phyloP scores from a whole-genome alignment of 2,329 filamentous ascomycete species.

The Elsinoe necatrix region DNA sequence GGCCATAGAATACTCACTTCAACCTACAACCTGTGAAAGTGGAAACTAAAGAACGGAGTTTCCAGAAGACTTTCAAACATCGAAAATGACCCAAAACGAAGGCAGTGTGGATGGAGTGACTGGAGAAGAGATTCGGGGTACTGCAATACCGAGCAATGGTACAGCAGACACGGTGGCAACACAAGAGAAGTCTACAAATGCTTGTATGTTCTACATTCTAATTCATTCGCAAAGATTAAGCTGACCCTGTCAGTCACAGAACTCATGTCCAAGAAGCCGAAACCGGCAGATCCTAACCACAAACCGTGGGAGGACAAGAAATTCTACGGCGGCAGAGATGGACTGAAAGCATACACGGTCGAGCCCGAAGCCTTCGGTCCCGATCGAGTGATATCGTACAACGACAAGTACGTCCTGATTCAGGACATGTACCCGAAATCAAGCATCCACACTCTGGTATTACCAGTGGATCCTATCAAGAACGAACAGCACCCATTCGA shows the following conservation, averaged over 20 bases:
- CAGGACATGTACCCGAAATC: slow-evolving; percentile 81
- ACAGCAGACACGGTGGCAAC: not conserved
- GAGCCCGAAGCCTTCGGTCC: slow-evolving; percentile 53
- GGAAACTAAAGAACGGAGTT: not conserved
- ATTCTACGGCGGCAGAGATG: slow-evolving; percentile 47
- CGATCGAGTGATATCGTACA: slow-evolving; percentile 55
- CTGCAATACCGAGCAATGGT: slow-evolving; percentile 12
- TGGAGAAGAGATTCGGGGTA: slow-evolving; percentile 19
- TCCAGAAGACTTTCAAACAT: too few species aligned
- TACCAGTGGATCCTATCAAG: slow-evolving; percentile 60
- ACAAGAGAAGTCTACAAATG: slow-evolving; percentile 14
- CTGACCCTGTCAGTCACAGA: slow-evolving; percentile 34
- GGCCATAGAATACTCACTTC: too few species aligned
- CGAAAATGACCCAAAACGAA: not conserved
- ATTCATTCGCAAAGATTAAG: not conserved
- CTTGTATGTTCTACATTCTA: slow-evolving; percentile 11
- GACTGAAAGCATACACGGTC: slow-evolving; percentile 57
- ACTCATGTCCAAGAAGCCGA: slow-evolving; percentile 38
- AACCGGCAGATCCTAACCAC: slow-evolving; percentile 22
- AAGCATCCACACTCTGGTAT: slow-evolving; percentile 75
- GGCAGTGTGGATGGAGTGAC: slow-evolving; percentile 15
- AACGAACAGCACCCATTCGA: slow-evolving; percentile 64
- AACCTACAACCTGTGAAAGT: not conserved
- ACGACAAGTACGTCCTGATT: slow-evolving; percentile 65
- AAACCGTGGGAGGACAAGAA: slow-evolving; percentile 21